These are phyloP conservation scores for Colletotrichum sidae DNA, from an alignment of 2,329 filamentous ascomycete species.

Conservation along the genomic window DNA sequence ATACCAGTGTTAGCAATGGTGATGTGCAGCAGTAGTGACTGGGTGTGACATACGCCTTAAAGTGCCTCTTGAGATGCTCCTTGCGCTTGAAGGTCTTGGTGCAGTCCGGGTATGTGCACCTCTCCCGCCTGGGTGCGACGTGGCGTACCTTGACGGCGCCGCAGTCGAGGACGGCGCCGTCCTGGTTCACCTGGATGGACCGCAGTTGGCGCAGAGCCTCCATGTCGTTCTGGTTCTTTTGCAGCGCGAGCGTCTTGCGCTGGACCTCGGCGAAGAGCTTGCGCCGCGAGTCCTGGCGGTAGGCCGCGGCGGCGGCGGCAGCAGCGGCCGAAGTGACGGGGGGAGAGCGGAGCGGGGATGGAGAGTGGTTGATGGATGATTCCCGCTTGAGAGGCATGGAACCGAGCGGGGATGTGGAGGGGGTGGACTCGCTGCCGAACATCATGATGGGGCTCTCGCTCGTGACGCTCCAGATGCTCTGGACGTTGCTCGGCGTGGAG, in stretches of 20 bases:
- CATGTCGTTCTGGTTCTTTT: slow-evolving; percentile 50
- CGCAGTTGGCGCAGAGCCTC: slow-evolving; percentile 37
- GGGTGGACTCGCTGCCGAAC: slow-evolving; percentile 45
- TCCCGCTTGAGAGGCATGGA: slow-evolving; percentile 52
- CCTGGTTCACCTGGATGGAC: slow-evolving; percentile 37
- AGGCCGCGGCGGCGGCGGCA: slow-evolving; percentile 48
- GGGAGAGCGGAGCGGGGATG: slow-evolving; percentile 40
- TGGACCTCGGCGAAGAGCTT: slow-evolving; percentile 56
- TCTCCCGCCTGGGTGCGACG: slow-evolving; percentile 38
- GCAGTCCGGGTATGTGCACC: slow-evolving; percentile 60
- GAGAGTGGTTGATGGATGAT: slow-evolving; percentile 34
- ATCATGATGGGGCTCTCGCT: slow-evolving; percentile 56
- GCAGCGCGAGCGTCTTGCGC: slow-evolving; percentile 57
- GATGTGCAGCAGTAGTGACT: background rate
- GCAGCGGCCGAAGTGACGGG: slow-evolving; percentile 44
- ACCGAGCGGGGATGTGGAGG: slow-evolving; percentile 44
- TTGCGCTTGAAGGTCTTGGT: slow-evolving; percentile 62
- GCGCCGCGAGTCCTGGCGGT: slow-evolving; percentile 46
- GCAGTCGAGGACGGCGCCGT: slow-evolving; percentile 34
- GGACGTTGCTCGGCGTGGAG: slow-evolving; percentile 52
- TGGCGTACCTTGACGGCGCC: slow-evolving; percentile 35
- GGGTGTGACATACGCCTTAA: slow-evolving; percentile 57
- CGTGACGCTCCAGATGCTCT: slow-evolving; percentile 53
- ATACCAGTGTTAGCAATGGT: slow-evolving; percentile 6
- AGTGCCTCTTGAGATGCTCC: slow-evolving; percentile 68